Evolutionary conservation across 768 basidiomycete species (phyloP).

Genomic region (Mycena sanguinolenta): DNA sequence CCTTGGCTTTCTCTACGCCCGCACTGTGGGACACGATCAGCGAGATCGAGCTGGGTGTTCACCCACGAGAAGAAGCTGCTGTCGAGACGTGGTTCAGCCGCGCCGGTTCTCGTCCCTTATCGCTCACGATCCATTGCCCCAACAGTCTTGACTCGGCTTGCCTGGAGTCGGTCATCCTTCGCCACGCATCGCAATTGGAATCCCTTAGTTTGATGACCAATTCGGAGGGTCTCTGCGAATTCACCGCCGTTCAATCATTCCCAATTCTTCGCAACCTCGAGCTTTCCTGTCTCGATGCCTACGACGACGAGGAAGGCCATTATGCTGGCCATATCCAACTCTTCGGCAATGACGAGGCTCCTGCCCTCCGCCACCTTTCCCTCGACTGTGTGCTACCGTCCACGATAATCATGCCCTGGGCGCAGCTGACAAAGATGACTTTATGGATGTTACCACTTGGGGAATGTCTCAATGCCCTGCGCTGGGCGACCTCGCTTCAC

Average conservation of each 20-base stretch:
- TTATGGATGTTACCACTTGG: not conserved
- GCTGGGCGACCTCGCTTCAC: constrained; percentile 14
- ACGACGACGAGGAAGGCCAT: no score
- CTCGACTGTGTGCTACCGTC: no score
- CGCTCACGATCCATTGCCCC: not conserved
- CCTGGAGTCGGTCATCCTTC: constrained; percentile 5
- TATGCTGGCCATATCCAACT: no score
- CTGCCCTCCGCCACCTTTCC: no score
- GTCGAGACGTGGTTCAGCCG: constrained; percentile 22
- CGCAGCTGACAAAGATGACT: no score
- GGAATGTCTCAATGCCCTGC: constrained; percentile 13
- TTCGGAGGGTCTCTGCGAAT: not conserved
- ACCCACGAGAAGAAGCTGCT: not conserved
- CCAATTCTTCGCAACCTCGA: constrained; percentile 1
- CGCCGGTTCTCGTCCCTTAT: constrained; percentile 23
- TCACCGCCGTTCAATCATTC: not conserved
- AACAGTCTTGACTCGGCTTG: not conserved
- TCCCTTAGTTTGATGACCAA: constrained; percentile 8
- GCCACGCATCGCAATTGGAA: constrained; percentile 19
- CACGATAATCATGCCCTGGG: no score
- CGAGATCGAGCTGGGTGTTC: constrained; percentile 4
- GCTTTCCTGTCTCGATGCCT: not conserved
- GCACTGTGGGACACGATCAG: constrained; percentile 21
- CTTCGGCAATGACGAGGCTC: no score
- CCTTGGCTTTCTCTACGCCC: constrained; percentile 20